Percentiles rank a stretch among this genome's conserved stretches.
Conservation (phyloP, 2,329 filamentous ascomycete genomes). For the Ilyonectria destructans region DNA sequence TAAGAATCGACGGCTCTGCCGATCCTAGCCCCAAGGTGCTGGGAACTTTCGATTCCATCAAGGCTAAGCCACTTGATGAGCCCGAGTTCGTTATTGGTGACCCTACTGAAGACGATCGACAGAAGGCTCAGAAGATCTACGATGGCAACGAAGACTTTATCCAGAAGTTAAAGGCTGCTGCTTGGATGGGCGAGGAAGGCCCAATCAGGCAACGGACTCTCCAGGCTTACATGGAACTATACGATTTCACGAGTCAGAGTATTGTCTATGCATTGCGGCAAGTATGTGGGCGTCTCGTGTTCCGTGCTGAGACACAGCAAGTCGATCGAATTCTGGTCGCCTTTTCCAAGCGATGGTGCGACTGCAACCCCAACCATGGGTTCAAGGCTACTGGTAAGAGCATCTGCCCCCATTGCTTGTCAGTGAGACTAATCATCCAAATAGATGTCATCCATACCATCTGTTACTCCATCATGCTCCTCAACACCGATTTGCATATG, state of each 20-base stretch:
- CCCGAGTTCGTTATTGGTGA: constrained; percentile 72
- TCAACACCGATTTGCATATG: constrained; percentile 96
- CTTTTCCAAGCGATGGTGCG: constrained; percentile 92
- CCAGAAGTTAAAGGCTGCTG: constrained; percentile 83
- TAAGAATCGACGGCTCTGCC: constrained; percentile 61
- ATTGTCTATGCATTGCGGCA: constrained; percentile 85
- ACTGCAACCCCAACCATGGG: constrained; percentile 92
- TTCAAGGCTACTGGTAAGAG: constrained; percentile 88
- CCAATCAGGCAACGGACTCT: constrained; percentile 72
- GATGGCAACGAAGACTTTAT: constrained; percentile 89
- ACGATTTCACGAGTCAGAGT: constrained; percentile 87
- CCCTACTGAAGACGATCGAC: constrained; percentile 78
- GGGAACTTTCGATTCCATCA: constrained; percentile 53
- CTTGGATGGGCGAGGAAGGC: constrained; percentile 88
- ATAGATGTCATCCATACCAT: constrained; percentile 96
- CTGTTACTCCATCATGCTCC: constrained; percentile 93
- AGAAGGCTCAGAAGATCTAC: constrained; percentile 87
- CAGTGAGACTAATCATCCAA: constrained; percentile 51
- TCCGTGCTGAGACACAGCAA: constrained; percentile 96
- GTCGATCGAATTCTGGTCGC: constrained; percentile 94
- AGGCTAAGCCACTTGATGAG: constrained; percentile 68
- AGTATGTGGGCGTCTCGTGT: constrained; percentile 84
- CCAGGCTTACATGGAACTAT: constrained; percentile 91
- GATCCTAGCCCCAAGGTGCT: constrained; percentile 57
- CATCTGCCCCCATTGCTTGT: background rate